Evolutionary conservation across 495 filamentous ascomycete genomes (phyloP), one percentile per base, ranked within the genome.

Genomic region (Penicillium riverlandense): DNA sequence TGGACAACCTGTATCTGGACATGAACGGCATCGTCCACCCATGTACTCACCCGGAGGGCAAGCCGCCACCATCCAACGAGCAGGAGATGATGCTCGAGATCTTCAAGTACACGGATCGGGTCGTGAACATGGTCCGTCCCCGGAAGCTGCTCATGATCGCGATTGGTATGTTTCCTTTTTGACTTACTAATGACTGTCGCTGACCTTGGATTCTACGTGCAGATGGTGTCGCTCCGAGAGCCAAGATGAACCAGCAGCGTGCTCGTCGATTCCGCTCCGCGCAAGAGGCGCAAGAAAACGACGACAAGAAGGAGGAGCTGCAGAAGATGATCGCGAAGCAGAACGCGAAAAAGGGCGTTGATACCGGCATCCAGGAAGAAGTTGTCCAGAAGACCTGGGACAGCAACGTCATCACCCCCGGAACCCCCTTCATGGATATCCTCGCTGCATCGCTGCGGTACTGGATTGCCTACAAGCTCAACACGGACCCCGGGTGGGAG

Each of bases 1-100:
- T 91, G 55, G 91, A 99, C 65, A 99, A 97, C 58, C 75, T 99
- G 3, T 99, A 97, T 58, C 79, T 99, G 41, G 92, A 99, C 59
- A 97, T 99, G 92, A 99, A 99, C 70, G 92, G 92, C 61, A 99
- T 99, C 52, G 92, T 99, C 36, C 92, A 99, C 77, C 94, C 94
- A 2, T 99, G 92, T 70, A 95, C 90, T 6, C 92, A 99, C 67
- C 92, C 92, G 2, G 92, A 99, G 65, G 91, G 96, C 51, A 83
- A 77, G 47, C 88, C 92, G 4, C 78, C 92, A 5, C 92, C 92
- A 27, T 84, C 84, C 55, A 90, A 88, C 35, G 92, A 99, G 71
- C 87, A 92, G 63, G 92, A 96, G 66, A 99, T 99, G 94, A 99
- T 99, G 92, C 44, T 95, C 48, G 94, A 90, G 57, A 81, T 97